Evolutionary conservation across 257 asterid genomes (phyloP), one percentile per base, ranked within the genome.

Genomic region (Gentiana dahurica): DNA sequence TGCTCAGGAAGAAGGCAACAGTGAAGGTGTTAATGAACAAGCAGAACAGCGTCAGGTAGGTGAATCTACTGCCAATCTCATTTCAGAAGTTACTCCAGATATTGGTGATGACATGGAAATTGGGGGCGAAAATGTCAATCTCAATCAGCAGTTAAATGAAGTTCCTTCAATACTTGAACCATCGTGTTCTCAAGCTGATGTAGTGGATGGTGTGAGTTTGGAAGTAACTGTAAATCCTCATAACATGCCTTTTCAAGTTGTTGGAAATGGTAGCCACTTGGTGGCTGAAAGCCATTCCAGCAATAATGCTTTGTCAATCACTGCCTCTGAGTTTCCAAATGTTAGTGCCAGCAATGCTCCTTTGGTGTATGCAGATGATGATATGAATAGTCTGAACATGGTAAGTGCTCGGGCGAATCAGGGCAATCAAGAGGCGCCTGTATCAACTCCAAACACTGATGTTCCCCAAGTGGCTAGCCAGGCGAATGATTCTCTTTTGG

Each of bases 41-140:
- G 74, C 70, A 52, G 94, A 67, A 52, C 63, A 59, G 39, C 77
- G 62, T 53, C 82, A 67, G 57, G 69, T 75, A 11, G 61, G 58
- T 62, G 88, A 75, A 65, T 68, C 72, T 54, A 24, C 63, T 63
- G 65, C 74, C 48, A 66, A 75, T 75, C 69, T 68, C 64, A 56
- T 66, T 36, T 45, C 36, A 36, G 77, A 64, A 41, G 57, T 61
- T 57, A 33, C 60, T 39, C 62, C 60, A 41, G 71, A 63, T 65
- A 84, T 65, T 68, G 65, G 60, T 57, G 84, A 80, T 72, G 73
- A 69, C 70, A 76, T 84, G 94, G 95, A 79, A 63, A 75, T 79
- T 57, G 86, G 72, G 67, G 89, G 77, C n/a, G 83, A 51, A 57
- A 77, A 72, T 72, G 78, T 66, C 49, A 47, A 47, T 67, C 62